These are phyloP conservation scores for Lunularia cruciata DNA, from an alignment of 225 moss, liverwort and hornwort species.

Conservation along the genomic window DNA sequence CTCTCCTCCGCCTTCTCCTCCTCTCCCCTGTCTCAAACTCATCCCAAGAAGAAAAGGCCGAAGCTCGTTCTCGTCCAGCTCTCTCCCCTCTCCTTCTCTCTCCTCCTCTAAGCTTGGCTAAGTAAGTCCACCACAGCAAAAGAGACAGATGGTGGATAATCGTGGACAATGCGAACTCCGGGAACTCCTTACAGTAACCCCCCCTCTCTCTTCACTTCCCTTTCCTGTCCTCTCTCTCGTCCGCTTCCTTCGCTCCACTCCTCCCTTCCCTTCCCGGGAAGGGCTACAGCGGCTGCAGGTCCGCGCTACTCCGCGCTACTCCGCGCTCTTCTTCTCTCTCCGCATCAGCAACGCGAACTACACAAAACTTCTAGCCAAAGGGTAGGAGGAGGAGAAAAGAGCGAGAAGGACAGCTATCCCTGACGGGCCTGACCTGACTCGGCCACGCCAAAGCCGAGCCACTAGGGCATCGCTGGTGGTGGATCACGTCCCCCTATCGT, in stretches of 20 bases:
- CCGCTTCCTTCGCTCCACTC: neutral
- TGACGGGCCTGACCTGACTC: neutral
- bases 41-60: neutral
- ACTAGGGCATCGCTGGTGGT: slow-evolving; percentile 19
- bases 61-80: neutral
- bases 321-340: neutral
- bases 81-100: neutral
- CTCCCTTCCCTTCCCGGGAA: neutral
- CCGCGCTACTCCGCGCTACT: neutral
- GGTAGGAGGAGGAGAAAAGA: too few species aligned
- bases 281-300: too few species aligned
- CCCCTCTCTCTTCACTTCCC: neutral
- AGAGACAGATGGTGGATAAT: slow-evolving; percentile 1
- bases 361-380: neutral
- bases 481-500: neutral
- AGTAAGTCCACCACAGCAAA: neutral
- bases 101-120: neutral
- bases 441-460: neutral
- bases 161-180: neutral
- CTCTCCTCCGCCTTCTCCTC: neutral
- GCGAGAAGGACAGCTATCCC: neutral
- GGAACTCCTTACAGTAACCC: neutral
- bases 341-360: slow-evolving; percentile 7
- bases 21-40: neutral
- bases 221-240: slow-evolving; percentile 2